A percentile compares a stretch with the other conserved stretches of the same genome.
phyloP scores from a whole-genome alignment of 2,329 filamentous ascomycete species.

The Penicillium capsulatum region DNA sequence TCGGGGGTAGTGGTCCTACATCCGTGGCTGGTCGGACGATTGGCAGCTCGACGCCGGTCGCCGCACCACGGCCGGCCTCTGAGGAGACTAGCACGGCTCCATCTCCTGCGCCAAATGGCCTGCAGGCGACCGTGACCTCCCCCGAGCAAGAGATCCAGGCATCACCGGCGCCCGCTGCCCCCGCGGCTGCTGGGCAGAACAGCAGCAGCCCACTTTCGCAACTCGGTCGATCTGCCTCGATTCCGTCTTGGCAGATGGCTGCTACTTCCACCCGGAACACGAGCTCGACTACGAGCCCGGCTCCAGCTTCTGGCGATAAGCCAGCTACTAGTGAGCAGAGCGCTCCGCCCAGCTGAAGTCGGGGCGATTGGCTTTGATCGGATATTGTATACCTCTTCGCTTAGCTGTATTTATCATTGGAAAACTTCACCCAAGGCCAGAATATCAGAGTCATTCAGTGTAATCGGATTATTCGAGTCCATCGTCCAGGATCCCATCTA shows the following conservation, averaged over 20 bases:
- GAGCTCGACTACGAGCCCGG: slow-evolving; percentile 27
- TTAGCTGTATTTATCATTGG: slow-evolving; percentile 24
- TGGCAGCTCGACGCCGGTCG: slow-evolving; percentile 22
- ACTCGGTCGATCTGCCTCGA: slow-evolving; percentile 58
- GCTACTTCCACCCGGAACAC: slow-evolving; percentile 53
- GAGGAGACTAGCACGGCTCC: slow-evolving; percentile 9
- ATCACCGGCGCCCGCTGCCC: slow-evolving; percentile 16
- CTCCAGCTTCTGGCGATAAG: slow-evolving; percentile 19
- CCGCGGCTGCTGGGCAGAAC: slow-evolving; percentile 29
- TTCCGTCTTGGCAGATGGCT: slow-evolving; percentile 76
- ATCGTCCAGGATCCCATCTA: no score
- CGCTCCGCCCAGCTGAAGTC: slow-evolving; percentile 28
- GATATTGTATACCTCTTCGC: slow-evolving; percentile 22
- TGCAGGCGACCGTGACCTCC: slow-evolving; percentile 28
- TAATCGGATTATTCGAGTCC: no score
- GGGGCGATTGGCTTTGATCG: slow-evolving; percentile 5
- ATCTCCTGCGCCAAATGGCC: slow-evolving; percentile 24
- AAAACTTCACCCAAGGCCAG: background rate
- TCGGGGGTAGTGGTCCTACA: slow-evolving; percentile 40
- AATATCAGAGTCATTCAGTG: background rate
- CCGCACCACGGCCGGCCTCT: slow-evolving; percentile 11
- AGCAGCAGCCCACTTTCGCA: slow-evolving; percentile 47
- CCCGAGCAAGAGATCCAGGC: slow-evolving; percentile 27
- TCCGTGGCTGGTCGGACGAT: slow-evolving; percentile 32
- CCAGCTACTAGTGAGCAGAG: slow-evolving; percentile 26